Evolutionary conservation across 345 rosid genomes (phyloP).

Genomic region (Aurinia saxatilis): DNA sequence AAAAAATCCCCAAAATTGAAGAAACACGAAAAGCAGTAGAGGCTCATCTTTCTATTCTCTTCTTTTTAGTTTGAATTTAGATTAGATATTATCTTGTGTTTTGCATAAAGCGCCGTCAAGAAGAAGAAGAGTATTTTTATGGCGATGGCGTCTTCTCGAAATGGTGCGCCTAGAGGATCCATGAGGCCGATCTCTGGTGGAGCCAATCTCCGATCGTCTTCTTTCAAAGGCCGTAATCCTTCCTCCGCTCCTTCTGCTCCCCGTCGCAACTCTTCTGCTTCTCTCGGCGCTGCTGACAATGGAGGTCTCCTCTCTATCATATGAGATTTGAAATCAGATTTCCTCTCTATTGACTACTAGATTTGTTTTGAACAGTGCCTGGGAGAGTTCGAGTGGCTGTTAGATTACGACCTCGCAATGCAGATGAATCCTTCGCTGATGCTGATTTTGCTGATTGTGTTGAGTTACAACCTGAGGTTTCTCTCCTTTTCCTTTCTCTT

Average conservation of each 20-base stretch:
- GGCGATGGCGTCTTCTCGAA: constrained; percentile 61
- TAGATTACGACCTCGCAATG: constrained; percentile 84
- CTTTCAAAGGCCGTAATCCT: constrained; percentile 64
- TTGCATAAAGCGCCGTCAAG: constrained; percentile 7
- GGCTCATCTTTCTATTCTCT: background rate
- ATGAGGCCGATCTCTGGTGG: constrained; percentile 37
- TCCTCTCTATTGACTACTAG: too few relatives aligned
- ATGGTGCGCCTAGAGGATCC: constrained; percentile 43
- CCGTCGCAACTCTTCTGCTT: constrained; percentile 63
- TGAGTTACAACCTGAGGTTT: constrained; percentile 93
- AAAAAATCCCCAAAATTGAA: background rate
- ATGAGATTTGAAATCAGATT: too few relatives aligned
- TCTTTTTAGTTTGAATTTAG: background rate
- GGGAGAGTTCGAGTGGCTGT: constrained; percentile 98
- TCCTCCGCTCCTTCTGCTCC: constrained; percentile 41
- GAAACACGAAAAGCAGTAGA: background rate
- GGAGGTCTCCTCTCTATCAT: constrained; percentile 46
- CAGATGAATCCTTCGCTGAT: constrained; percentile 81
- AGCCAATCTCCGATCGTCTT: constrained; percentile 49
- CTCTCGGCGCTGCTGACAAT: constrained; percentile 38
- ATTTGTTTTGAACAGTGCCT: constrained; percentile 46
- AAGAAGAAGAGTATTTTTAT: background rate
- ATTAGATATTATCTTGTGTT: too few relatives aligned
- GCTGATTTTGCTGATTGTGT: constrained; percentile 99
- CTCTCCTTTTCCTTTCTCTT: background rate